These are phyloP conservation scores for Colletotrichum lupini DNA, from an alignment of 2,329 filamentous ascomycete genomes.

Conservation along the genomic window DNA sequence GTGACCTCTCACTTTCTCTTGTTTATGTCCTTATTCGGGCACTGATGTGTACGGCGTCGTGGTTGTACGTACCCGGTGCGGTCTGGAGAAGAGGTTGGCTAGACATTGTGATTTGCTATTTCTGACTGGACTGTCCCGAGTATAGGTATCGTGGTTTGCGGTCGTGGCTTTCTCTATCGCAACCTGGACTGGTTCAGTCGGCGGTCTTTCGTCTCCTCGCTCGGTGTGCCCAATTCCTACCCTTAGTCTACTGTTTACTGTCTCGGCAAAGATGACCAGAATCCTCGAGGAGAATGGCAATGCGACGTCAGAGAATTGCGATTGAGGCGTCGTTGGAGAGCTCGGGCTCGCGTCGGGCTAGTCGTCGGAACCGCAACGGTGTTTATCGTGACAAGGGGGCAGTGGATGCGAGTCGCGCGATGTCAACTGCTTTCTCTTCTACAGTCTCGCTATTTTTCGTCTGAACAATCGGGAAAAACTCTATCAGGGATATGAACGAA, in stretches of 20 bases:
- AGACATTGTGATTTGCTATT: conserved; percentile 72
- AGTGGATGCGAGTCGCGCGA: background rate
- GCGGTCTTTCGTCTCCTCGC: background rate
- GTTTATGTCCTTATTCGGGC: background rate
- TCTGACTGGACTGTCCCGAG: background rate
- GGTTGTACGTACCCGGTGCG: conserved; percentile 76
- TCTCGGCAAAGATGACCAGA: background rate
- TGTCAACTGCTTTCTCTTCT: conserved; percentile 1
- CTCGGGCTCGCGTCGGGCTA: conserved; percentile 21
- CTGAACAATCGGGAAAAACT: background rate
- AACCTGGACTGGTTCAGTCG: background rate
- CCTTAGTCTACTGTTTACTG: background rate
- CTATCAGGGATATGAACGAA: background rate
- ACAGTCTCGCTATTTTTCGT: background rate
- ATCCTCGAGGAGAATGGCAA: background rate
- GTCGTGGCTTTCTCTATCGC: background rate
- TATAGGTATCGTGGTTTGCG: background rate
- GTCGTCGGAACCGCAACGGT: conserved; percentile 5
- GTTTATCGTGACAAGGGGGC: background rate
- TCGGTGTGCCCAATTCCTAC: background rate
- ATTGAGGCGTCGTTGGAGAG: conserved; percentile 5
- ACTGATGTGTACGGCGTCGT: background rate
- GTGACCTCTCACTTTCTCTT: conserved; percentile 23
- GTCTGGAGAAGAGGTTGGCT: conserved; percentile 96
- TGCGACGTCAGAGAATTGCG: background rate